Evolutionary conservation across 495 filamentous ascomycete genomes (phyloP), one percentile per base, ranked within the genome.

Genomic region (Trichoderma orchidacearum): DNA sequence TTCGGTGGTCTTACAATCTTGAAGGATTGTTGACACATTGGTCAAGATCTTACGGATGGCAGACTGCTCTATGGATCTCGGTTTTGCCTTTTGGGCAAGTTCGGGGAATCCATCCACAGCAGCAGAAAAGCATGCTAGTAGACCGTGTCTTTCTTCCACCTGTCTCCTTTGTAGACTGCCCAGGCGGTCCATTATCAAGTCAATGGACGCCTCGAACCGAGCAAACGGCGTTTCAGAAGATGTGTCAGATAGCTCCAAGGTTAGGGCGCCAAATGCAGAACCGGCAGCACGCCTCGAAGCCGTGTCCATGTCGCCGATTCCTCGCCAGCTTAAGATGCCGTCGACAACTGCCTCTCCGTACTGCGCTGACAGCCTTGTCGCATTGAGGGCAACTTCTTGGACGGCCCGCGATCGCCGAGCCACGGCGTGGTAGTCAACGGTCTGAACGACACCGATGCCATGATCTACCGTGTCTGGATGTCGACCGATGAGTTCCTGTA

Each of bases 401-500:
- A 96, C 83, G 3, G 91, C 92, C 51, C 86, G 78, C 18, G 85
- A 84, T n/a, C 90, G 80, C 9, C 90, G 79, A 3, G 91, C 90
- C 31, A 99, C 90, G 17, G 89, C 83, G 64, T 95, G 89, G 62
- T 95, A 97, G 62, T 97, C 93, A 0, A 97, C 87, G 6, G 81
- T 81, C 63, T 96, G 92, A 1, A 96, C 88, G 0, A 96, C 72
- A 23, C 77, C 67, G 56, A 99, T 96, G 0, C 93, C 94, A 59
- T 89, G 74, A 6, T 75, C 70, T 31, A 97, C 81, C 0, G 77
- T 88, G 58, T 95, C 83, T 4, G 93, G 90, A 67, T 99, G 92
- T 13, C 93, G 81, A 5, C 93, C 93, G 55, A 96, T 86, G 17
- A 97, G 75, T 66, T 99, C 93, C 64, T 99, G 93, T 32, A 99